Evolutionary conservation across 495 filamentous ascomycete species (phyloP).

Genomic region (Xylaria scruposa): DNA sequence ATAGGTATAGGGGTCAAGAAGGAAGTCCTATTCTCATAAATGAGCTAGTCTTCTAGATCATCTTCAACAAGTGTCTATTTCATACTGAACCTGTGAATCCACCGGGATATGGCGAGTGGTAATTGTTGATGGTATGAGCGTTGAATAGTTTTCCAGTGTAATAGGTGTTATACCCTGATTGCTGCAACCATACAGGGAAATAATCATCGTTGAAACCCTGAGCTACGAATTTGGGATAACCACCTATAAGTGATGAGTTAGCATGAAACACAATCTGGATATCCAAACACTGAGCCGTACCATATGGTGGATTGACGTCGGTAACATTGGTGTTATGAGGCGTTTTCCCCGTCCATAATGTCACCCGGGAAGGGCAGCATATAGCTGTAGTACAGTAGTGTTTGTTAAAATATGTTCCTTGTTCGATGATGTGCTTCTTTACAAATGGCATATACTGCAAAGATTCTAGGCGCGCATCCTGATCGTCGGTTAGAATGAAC

Average conservation of each 20-base stretch:
- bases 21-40: slow-evolving; percentile 55
- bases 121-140: slow-evolving; percentile 60
- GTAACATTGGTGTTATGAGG: slow-evolving; percentile 78
- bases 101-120: slow-evolving; percentile 58
- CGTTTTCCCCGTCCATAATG: slow-evolving; percentile 66
- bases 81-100: slow-evolving; percentile 58
- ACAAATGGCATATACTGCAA: slow-evolving; percentile 61
- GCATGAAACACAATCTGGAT: not conserved
- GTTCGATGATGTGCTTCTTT: slow-evolving; percentile 52
- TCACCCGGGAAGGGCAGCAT: slow-evolving; percentile 68
- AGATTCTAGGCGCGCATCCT: slow-evolving; percentile 62
- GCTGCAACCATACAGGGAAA: slow-evolving; percentile 69
- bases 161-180: slow-evolving; percentile 69
- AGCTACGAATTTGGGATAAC: slow-evolving; percentile 69
- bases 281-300: slow-evolving; percentile 35
- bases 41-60: not conserved
- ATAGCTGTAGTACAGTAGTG: slow-evolving; percentile 66
- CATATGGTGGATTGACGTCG: slow-evolving; percentile 66
- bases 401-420: slow-evolving; percentile 58
- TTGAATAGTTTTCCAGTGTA: slow-evolving; percentile 76
- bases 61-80: not conserved
- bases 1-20: slow-evolving; percentile 72
- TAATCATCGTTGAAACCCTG: slow-evolving; percentile 69
- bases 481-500: slow-evolving; percentile 67
- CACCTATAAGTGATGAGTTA: slow-evolving; percentile 47